phyloP scores from a whole-genome alignment of 176 grass and related monocot genomes.

The Oryza officinalis region DNA sequence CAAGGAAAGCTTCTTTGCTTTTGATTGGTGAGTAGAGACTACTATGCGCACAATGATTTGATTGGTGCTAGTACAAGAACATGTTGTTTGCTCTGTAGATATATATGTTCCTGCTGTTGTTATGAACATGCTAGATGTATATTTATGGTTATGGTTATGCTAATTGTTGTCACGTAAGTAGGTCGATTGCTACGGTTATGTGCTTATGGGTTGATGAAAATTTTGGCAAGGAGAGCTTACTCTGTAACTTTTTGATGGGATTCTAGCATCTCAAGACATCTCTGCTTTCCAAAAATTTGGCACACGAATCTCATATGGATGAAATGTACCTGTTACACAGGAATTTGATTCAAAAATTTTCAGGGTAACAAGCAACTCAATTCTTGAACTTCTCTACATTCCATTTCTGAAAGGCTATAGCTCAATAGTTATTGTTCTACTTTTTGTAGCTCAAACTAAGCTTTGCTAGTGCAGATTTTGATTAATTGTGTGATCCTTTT shows the following conservation, averaged over 20 bases:
- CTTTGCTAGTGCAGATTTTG: neutral
- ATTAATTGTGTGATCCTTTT: neutral
- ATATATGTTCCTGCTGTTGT: neutral
- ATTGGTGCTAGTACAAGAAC: neutral
- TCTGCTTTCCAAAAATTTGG: neutral
- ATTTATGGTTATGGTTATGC: neutral
- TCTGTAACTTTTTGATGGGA: neutral
- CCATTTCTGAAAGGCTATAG: neutral
- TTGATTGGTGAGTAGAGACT: neutral
- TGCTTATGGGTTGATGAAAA: neutral
- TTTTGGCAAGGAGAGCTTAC: neutral
- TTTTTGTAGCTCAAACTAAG: slow-evolving; percentile 12
- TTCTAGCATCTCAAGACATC: neutral
- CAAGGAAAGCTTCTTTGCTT: neutral
- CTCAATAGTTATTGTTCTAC: neutral
- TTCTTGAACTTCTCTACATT: neutral
- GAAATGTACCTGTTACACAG: neutral
- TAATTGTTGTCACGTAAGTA: neutral
- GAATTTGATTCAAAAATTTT: neutral
- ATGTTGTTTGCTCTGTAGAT: slow-evolving; percentile 4
- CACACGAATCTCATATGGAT: neutral
- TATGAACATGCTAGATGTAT: neutral
- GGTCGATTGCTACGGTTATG: neutral
- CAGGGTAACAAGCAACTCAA: neutral
- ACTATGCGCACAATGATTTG: neutral